Conservation (phyloP, 192 early-diverging fungal genomes). For the Linnemannia zychae region DNA sequence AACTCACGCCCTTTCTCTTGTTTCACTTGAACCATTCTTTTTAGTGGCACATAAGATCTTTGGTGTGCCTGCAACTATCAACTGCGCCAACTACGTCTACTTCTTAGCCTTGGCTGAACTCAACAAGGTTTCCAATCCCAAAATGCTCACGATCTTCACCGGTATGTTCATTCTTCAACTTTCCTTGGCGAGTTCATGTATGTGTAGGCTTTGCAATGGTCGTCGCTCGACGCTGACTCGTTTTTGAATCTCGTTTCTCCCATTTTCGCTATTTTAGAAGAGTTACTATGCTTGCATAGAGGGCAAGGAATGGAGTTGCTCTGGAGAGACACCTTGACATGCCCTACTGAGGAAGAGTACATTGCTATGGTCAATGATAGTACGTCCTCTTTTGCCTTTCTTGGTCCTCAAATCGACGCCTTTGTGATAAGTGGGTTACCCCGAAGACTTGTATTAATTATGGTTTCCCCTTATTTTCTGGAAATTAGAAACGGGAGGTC, state of each 20-base stretch:
- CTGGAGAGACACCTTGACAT: slow-evolving; percentile 92
- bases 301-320: slow-evolving; percentile 99
- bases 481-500: slow-evolving; percentile 91
- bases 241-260: not conserved
- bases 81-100: slow-evolving; percentile 98
- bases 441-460: not conserved
- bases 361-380: slow-evolving; percentile 96
- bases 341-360: slow-evolving; percentile 94
- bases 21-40: not conserved
- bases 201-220: not conserved
- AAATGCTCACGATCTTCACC: slow-evolving; percentile 87
- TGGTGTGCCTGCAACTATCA: slow-evolving; percentile 93
- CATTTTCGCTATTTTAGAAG: slow-evolving; percentile 63
- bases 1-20: not conserved
- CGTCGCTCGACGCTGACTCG: not conserved
- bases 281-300: slow-evolving; percentile 90
- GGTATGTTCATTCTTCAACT: slow-evolving; percentile 53
- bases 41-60: slow-evolving; percentile 95
- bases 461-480: not conserved
- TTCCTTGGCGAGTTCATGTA: not conserved
- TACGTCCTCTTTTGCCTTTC: slow-evolving; percentile 53
- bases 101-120: slow-evolving; percentile 91
- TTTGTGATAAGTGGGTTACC: not conserved
- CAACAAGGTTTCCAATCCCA: slow-evolving; percentile 72
- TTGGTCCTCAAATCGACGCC: not conserved